Evolutionary conservation across 2,329 filamentous ascomycete genomes (phyloP).

Genomic region (Blastomyces parvus): DNA sequence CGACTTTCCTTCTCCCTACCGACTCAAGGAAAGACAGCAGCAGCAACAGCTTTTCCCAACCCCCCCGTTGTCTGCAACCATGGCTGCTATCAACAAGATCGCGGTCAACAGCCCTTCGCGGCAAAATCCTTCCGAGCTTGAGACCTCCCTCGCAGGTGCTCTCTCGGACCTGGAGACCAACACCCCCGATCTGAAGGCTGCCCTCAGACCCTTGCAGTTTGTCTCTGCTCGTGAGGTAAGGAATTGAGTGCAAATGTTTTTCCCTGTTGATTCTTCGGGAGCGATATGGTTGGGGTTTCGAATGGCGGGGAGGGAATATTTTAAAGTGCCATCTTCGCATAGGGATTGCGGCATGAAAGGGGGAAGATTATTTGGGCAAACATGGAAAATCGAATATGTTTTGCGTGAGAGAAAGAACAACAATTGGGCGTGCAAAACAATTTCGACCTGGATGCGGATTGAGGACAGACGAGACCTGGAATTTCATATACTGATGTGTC

Average conservation of each 20-base stretch:
- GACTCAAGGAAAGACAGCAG: constrained; percentile 15
- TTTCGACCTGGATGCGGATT: constrained; percentile 12
- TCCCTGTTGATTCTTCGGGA: neutral
- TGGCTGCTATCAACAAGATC: constrained; percentile 94
- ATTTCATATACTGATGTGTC: constrained; percentile 21
- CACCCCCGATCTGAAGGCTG: constrained; percentile 93
- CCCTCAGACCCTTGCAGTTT: constrained; percentile 96
- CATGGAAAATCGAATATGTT: neutral
- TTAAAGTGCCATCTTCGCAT: neutral
- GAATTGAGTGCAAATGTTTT: constrained; percentile 5
- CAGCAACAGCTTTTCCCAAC: constrained; percentile 11
- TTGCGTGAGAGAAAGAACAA: neutral
- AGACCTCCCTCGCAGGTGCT: constrained; percentile 92
- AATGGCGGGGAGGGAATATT: neutral
- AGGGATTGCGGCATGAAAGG: neutral
- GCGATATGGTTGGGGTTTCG: neutral
- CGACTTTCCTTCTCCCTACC: constrained; percentile 10
- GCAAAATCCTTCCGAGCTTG: constrained; percentile 92
- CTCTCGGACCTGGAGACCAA: constrained; percentile 99
- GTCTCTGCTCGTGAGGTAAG: constrained; percentile 99
- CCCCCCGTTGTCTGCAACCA: constrained; percentile 37
- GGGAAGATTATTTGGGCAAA: neutral
- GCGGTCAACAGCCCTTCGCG: constrained; percentile 92
- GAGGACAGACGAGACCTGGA: constrained; percentile 8
- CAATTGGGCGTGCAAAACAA: neutral